A percentile compares a stretch with the other conserved stretches of the same genome.
Evolutionary conservation across 805 yeast genomes (phyloP).

Genomic region (Ogataea henricii): DNA sequence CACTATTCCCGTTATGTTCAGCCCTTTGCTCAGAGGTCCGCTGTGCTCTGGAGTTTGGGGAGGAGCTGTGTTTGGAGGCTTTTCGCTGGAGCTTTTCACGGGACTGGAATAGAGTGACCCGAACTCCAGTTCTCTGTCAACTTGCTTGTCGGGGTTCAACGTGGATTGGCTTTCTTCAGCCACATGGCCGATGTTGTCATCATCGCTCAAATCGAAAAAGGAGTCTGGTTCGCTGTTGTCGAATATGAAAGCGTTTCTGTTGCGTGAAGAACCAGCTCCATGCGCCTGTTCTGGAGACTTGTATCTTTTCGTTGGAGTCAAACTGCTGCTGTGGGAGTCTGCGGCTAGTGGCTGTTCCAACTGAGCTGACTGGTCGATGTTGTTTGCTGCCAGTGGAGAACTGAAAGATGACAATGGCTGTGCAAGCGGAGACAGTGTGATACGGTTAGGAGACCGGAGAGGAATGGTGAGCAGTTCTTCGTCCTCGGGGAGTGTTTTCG

Average conservation of each 20-base stretch:
- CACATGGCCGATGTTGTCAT: conserved; percentile 11
- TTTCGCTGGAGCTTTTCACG: conserved; percentile 15
- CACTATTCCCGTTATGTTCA: conserved; percentile 27
- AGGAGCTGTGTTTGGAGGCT: conserved; percentile 16
- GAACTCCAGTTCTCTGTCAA: neutral
- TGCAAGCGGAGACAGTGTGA: conserved; percentile 8
- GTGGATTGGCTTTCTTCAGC: neutral
- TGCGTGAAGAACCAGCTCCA: conserved; percentile 21
- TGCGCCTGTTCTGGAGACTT: conserved; percentile 13
- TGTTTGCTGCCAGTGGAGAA: too few relatives aligned
- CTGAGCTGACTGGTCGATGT: too few relatives aligned
- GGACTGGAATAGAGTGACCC: conserved; percentile 10
- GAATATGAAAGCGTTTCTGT: conserved; percentile 27
- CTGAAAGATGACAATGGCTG: conserved; percentile 16
- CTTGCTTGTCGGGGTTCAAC: neutral
- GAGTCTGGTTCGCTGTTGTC: conserved; percentile 24
- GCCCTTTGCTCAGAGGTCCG: conserved; percentile 18
- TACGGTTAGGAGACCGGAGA: conserved; percentile 34
- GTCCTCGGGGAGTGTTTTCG: conserved; percentile 14
- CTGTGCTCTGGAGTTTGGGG: conserved; percentile 23
- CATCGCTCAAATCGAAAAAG: conserved; percentile 23
- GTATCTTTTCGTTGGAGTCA: conserved; percentile 12
- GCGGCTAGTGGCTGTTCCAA: neutral
- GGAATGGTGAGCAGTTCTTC: conserved; percentile 32
- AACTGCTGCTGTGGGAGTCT: conserved; percentile 8